A percentile compares a stretch with the other conserved stretches of the same genome.
Evolutionary conservation across 148 eudicot genomes (phyloP).

Genomic region (Chenopodium quinoa): DNA sequence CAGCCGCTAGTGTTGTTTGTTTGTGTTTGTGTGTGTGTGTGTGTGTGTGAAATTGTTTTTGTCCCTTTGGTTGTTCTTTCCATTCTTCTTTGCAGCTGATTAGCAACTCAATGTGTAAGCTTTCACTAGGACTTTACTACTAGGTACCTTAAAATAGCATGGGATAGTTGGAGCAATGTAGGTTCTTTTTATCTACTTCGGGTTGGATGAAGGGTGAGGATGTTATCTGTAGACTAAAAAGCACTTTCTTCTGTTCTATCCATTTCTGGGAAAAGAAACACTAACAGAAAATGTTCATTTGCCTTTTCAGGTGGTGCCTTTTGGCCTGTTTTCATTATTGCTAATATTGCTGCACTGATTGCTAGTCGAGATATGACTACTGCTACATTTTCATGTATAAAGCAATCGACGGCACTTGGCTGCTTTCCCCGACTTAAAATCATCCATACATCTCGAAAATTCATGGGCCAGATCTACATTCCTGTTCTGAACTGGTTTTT

Average conservation of each 20-base stretch:
- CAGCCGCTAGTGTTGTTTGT: background rate
- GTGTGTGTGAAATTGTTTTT: too few species aligned
- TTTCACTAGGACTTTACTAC: background rate
- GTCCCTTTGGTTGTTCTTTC: background rate
- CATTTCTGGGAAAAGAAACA: background rate
- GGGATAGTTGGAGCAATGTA: background rate
- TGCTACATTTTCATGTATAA: constrained; percentile 97
- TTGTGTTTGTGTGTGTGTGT: background rate
- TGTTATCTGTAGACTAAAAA: background rate
- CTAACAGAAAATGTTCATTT: constrained; percentile 10
- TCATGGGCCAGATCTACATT: constrained; percentile 97
- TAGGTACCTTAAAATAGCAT: background rate
- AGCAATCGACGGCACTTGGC: constrained; percentile 92
- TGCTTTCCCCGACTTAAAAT: constrained; percentile 98
- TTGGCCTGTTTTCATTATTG: constrained; percentile 90
- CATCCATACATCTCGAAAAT: constrained; percentile 92
- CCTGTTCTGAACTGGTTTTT: constrained; percentile 98
- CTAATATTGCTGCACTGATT: constrained; percentile 90
- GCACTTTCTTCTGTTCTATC: background rate
- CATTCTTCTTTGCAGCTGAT: background rate
- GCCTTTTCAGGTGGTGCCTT: constrained; percentile 68
- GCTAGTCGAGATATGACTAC: constrained; percentile 97
- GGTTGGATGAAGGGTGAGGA: background rate
- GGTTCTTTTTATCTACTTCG: background rate
- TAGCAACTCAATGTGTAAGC: background rate